Base-by-base conservation (phyloP, 495 filamentous ascomycete species). In the Daldinia vernicosa region DNA sequence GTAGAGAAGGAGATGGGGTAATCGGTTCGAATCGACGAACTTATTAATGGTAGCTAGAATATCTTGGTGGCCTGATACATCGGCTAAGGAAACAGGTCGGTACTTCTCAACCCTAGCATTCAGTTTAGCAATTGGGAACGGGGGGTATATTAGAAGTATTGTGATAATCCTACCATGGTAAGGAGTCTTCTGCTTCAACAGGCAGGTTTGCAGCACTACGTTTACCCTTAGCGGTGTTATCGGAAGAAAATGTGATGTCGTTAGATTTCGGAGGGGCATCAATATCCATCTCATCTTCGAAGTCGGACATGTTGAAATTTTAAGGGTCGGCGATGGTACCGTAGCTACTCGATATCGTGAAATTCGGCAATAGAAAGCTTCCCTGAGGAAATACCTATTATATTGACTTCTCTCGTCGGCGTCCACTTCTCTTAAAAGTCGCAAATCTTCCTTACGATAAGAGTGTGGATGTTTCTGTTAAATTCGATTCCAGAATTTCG, bases 11-110 rank as follows among this genome's bases (percentile, higher is more conserved):
- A 99, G 92, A 84, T 99, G 95, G 17, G 95, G 95, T 69, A 99
- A 84, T 76, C 94, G 87, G 82, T 98, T 97, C 35, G 90, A 84
- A 71, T 97, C 93, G 75, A 99, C 89, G 73, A 99, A 99, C 76
- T 92, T 92, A 82, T 97, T 97, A 83, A 99, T 97, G 6, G 95
- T 99, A 1, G 93, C 89, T 52, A 99, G 86, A 74, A 99, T 98
- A 80, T 98, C 95, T 77, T 98, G 91, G 77, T 99, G 95, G n/a
- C 95, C 95, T 4, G 93, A 95, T 56, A 99, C 95, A 81, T 99
- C 95, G 53, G 89, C 87, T 22, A 99, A 86, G 3, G 92, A 91
- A 63, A 89, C 88, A 15, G 95, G 95, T 51, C 95, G 88, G 79
- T 98, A 99, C 79, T 99, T 99, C 76, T 99, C 95, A n/a, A 99